Evolutionary conservation across 345 rosid species (phyloP), one percentile per base, ranked within the genome.

Genomic region (Ricinus communis): DNA sequence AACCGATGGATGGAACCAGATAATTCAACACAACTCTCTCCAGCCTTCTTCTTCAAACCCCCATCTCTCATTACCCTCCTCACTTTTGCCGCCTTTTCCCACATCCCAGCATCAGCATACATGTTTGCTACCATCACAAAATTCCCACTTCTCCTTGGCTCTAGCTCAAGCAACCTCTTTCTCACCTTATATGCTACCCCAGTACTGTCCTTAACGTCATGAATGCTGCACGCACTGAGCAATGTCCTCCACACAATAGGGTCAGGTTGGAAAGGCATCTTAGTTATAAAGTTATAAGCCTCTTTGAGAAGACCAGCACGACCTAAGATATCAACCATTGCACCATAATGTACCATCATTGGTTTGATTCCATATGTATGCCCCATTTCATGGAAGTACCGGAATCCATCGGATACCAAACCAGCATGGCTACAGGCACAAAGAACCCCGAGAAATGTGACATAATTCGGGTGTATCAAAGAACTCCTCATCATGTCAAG

Each of bases 401-500:
- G 79, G 75, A 85, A 87, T 31, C 91, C 96, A 8, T 87, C 90
- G 16, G 86, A 87, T 22, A 91, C 96, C 67, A 91, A 60, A 19
- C 96, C 92, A 0, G 88, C 84, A 69, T 90, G 92, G 74, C 96
- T 87, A 66, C 96, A 91, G 40, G 96, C 97, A 72, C 78, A 88
- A 51, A 94, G 87, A 70, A 91, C 96, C 11, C 96, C 93, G 3
- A 94, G 91, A 80, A 88, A 94, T 0, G 98, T 91, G 51, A 91
- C 97, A 31, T 80, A 81, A 76, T 91, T 94, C 10, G 97, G 97
- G 28, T 79, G 70, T 40, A 84, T 79, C 6, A 65, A 77, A 25
- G 87, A 74, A 51, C 51, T 66, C 41, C 55, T 77, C 79, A 19
- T 87, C 94, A 90, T 90, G 62, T 54, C 71, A 0, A 54, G 73